Evolutionary conservation across 306 rosid genomes (phyloP), one percentile per base, ranked within the genome.

Genomic region (Pyrus communis): DNA sequence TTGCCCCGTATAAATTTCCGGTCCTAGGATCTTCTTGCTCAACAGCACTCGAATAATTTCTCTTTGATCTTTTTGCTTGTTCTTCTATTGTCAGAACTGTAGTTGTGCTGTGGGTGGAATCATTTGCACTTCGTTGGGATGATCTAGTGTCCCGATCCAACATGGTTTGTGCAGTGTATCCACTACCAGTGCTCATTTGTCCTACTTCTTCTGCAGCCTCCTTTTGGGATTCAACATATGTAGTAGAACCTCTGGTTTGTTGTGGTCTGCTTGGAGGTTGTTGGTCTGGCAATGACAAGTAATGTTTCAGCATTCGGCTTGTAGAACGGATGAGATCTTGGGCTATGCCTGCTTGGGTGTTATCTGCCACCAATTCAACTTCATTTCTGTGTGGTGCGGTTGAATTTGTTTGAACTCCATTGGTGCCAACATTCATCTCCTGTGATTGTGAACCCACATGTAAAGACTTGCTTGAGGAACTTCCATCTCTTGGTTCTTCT

Each of bases 401-500:
- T 65, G 78, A 70, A 70, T 64, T 75, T 60, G 84, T 52, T 70
- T 58, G 13, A 46, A 38, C 69, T 49, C 42, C 54, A 11, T 25
- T 28, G 59, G 43, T 75, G 78, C 73, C 59, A 30, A 22, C 30
- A 31, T 33, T 38, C 38, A 38, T 59, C 23, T 25, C 60, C 54
- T 73, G 79, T 43, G 74, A 4, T 38, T 77, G 79, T 28, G 59
- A 49, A 71, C 51, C 74, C 54, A 73, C 67, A 62, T 75, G 49
- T 11, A 22, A 43, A 77, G 69, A 70, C 57, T 77, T 75, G 75
- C 79, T 67, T 35, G 69, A 51, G 67, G 84, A 84, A 67, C 73
- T 75, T 65, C 75, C 83, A 65, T 80, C 82, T 88, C 64, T 76
- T n/a, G 70, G 81, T 75, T 83, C 79, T 71, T 45, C 82, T 18